phyloP scores from a whole-genome alignment of 2,329 filamentous ascomycete genomes.

The Colletotrichum incanum region DNA sequence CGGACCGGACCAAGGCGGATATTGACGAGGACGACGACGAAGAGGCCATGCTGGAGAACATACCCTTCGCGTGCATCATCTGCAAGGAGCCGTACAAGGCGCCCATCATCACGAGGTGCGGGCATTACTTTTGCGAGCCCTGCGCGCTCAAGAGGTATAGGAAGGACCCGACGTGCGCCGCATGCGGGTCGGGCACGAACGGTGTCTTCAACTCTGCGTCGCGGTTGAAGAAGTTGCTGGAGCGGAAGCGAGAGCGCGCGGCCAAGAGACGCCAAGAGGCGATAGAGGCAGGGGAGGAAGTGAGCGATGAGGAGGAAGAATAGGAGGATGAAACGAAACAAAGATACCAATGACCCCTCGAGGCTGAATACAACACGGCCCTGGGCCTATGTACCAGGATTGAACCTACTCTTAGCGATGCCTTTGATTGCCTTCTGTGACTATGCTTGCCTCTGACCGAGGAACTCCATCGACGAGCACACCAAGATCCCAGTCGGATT shows the following conservation, averaged over 20 bases:
- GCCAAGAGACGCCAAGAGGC: slow-evolving; percentile 71
- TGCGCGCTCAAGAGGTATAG: slow-evolving; percentile 91
- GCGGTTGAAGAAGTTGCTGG: slow-evolving; percentile 84
- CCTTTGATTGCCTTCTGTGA: not conserved
- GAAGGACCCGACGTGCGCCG: slow-evolving; percentile 88
- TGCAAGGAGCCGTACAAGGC: slow-evolving; percentile 84
- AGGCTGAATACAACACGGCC: not conserved
- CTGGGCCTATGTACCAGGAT: not conserved
- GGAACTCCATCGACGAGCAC: not conserved
- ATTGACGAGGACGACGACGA: slow-evolving; percentile 70
- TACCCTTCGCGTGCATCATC: slow-evolving; percentile 91
- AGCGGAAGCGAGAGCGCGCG: slow-evolving; percentile 77
- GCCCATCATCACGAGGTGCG: slow-evolving; percentile 90
- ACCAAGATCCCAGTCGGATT: not conserved
- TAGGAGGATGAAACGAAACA: not conserved
- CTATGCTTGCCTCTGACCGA: not conserved
- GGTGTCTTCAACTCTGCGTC: slow-evolving; percentile 94
- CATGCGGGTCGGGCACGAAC: slow-evolving; percentile 86
- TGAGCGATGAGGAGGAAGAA: slow-evolving; percentile 60
- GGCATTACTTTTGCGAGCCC: slow-evolving; percentile 95
- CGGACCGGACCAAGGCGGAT: slow-evolving; percentile 61
- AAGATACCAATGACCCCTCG: slow-evolving; percentile 28
- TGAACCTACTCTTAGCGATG: not conserved
- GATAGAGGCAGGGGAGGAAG: slow-evolving; percentile 66
- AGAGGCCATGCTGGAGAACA: slow-evolving; percentile 82